A percentile compares a stretch with the other conserved stretches of the same genome.
phyloP scores from a whole-genome alignment of 2,329 filamentous ascomycete genomes.

The Fusarium sp. region DNA sequence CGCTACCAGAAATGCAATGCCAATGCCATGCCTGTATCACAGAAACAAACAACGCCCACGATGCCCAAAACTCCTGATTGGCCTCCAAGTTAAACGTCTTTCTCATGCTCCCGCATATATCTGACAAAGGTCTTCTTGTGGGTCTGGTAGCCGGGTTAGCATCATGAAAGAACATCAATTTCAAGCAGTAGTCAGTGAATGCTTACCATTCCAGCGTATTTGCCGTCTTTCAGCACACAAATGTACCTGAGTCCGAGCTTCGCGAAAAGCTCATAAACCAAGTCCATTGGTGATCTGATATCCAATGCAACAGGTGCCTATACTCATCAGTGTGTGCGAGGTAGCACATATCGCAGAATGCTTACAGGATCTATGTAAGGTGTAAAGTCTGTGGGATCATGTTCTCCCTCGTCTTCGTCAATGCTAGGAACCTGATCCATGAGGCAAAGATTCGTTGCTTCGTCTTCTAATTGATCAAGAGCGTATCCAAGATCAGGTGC shows the following conservation, averaged over 20 bases:
- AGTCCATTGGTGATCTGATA: conserved; percentile 87
- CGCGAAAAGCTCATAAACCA: conserved; percentile 96
- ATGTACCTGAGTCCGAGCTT: conserved; percentile 94
- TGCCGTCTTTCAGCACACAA: conserved; percentile 84
- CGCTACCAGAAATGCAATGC: conserved; percentile 24
- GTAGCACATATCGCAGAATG: conserved; percentile 9
- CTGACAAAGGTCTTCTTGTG: conserved; percentile 98
- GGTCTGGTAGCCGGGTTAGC: conserved; percentile 57
- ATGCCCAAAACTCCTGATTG: conserved; percentile 9
- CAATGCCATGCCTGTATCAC: conserved; percentile 20
- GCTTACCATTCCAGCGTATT: conserved; percentile 86
- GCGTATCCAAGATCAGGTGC: conserved; percentile 94
- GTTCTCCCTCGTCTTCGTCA: conserved; percentile 69
- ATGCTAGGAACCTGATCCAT: conserved; percentile 76
- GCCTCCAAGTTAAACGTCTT: conserved; percentile 46
- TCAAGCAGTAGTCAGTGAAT: background rate
- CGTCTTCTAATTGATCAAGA: conserved; percentile 82
- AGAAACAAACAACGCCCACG: conserved; percentile 10
- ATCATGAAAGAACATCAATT: background rate
- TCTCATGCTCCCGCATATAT: conserved; percentile 86
- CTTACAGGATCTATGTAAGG: conserved; percentile 86
- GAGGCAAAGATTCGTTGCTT: conserved; percentile 76
- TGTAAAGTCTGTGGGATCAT: conserved; percentile 84
- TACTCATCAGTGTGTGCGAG: conserved; percentile 16
- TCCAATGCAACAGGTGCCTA: conserved; percentile 89